These are phyloP conservation scores for Alternaria postmessia DNA, from an alignment of 2,329 filamentous ascomycete genomes.

Conservation along the genomic window DNA sequence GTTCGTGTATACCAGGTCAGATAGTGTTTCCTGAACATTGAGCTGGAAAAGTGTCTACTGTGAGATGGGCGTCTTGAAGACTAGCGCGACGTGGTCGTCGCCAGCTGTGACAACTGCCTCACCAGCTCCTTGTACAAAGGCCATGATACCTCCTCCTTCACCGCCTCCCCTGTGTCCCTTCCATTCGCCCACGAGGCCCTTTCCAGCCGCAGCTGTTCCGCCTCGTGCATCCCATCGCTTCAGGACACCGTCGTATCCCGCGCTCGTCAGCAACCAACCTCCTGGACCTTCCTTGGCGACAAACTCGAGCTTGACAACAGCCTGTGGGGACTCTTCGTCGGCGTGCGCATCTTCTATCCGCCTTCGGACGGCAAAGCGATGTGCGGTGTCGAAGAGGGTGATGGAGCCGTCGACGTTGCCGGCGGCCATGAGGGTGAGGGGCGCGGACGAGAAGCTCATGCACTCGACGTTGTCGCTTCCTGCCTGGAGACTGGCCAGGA, in stretches of 20 bases:
- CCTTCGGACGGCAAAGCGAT: conserved; percentile 85
- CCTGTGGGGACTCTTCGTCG: conserved; percentile 73
- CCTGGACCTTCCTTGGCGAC: conserved; percentile 60
- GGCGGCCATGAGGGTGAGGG: conserved; percentile 67
- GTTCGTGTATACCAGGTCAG: background rate
- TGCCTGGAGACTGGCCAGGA: conserved; percentile 83
- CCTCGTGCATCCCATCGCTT: conserved; percentile 84
- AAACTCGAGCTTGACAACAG: conserved; percentile 93
- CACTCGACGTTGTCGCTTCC: conserved; percentile 84
- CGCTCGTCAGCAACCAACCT: conserved; percentile 80
- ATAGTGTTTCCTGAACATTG: no score
- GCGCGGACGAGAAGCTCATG: conserved; percentile 69
- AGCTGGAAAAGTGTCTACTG: conserved; percentile 3
- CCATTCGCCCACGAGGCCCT: conserved; percentile 85
- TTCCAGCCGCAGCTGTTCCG: conserved; percentile 70
- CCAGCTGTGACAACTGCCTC: conserved; percentile 85
- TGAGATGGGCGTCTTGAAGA: conserved; percentile 36
- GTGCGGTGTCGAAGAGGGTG: conserved; percentile 83
- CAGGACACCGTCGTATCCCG: conserved; percentile 91
- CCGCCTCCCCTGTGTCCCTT: conserved; percentile 85
- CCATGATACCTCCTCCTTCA: conserved; percentile 86
- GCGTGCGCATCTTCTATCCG: conserved; percentile 85
- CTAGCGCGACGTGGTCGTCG: conserved; percentile 68
- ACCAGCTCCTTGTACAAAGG: conserved; percentile 84
- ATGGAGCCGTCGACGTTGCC: conserved; percentile 74